Evolutionary conservation across 192 early-diverging fungal genomes (phyloP).

Genomic region (Umbelopsis sp.): DNA sequence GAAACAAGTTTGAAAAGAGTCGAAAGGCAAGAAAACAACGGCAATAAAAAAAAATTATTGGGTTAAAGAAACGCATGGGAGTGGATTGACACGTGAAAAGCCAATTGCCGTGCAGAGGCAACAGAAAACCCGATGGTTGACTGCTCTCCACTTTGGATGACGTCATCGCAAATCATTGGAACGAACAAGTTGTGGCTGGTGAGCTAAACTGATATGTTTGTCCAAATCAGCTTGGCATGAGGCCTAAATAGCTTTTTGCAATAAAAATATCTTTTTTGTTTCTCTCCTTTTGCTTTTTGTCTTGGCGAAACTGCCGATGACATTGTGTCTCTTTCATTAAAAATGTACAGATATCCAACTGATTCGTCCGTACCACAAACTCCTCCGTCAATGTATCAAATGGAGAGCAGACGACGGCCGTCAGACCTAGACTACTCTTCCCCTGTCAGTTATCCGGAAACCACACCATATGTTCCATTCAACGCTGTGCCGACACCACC

Average conservation of each 20-base stretch:
- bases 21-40: not conserved
- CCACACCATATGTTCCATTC: not conserved
- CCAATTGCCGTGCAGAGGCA: no score
- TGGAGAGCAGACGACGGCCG: not conserved
- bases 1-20: not conserved
- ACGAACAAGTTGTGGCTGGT: no score
- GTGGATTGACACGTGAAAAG: slow-evolving; percentile 9
- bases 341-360: slow-evolving; percentile 13
- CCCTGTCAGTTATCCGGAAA: not conserved
- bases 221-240: no score
- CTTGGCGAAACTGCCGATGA: not conserved
- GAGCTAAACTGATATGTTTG: no score
- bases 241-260: no score
- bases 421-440: not conserved
- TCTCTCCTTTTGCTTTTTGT: not conserved
- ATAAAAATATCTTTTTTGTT: not conserved
- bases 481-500: slow-evolving; percentile 3
- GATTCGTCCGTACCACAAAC: not conserved
- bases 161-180: no score
- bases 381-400: slow-evolving; percentile 16
- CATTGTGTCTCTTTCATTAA: no score
- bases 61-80: not conserved
- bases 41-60: not conserved
- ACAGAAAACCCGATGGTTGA: no score
- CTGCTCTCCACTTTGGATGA: no score